Evolutionary conservation across 1,284 basidiomycete species (phyloP).

Genomic region (Violaceomyces palustris): DNA sequence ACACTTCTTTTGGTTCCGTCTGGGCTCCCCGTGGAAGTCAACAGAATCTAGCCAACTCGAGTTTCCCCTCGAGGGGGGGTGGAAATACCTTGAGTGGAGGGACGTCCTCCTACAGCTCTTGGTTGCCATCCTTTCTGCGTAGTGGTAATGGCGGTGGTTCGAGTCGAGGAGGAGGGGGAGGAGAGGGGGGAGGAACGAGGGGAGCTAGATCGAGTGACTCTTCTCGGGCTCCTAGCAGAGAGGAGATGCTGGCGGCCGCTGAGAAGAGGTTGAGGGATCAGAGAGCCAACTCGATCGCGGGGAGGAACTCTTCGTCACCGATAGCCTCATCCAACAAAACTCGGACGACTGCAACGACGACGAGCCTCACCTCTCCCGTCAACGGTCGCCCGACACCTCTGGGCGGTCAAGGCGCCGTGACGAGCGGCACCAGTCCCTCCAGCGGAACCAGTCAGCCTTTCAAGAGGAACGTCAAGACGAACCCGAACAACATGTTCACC

Average conservation of each 20-base stretch:
- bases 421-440: no score
- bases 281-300: conserved; percentile 25
- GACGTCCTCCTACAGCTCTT: conserved; percentile 1
- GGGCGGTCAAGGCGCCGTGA: no score
- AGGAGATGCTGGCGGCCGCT: conserved; percentile 36
- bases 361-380: conserved; percentile 11
- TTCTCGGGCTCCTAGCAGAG: conserved; percentile 14
- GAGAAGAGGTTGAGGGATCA: conserved; percentile 25
- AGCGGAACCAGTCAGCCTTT: conserved; percentile 4
- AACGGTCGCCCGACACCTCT: not conserved
- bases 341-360: conserved; percentile 5
- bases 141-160: conserved; percentile 11
- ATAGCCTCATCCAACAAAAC: conserved; percentile 4
- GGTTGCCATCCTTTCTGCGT: not conserved
- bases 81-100: not conserved
- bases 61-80: not conserved
- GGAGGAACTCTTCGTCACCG: conserved; percentile 23
- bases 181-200: not conserved
- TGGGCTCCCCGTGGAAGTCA: conserved; percentile 8
- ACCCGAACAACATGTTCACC: conserved; percentile 11
- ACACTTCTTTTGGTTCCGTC: conserved; percentile 10
- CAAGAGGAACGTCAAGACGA: conserved; percentile 9
- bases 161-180: conserved; percentile 12
- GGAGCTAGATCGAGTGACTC: conserved; percentile 1
- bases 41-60: conserved; percentile 6